Evolutionary conservation across 345 rosid genomes (phyloP), one percentile per base, ranked within the genome.

Genomic region (Sisymbrium altissimum): DNA sequence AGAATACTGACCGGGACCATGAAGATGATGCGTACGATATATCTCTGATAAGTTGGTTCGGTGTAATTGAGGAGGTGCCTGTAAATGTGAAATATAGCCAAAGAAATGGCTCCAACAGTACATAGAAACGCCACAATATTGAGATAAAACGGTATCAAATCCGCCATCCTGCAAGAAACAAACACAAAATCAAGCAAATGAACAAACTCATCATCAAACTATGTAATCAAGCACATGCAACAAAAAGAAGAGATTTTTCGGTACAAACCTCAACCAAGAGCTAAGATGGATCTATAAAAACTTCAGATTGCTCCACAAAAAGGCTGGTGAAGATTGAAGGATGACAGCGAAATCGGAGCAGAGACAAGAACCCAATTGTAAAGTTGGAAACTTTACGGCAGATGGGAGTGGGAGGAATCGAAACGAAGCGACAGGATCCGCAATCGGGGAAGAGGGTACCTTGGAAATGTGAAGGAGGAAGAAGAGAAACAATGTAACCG

Each of bases 41-140:
- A 95, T 88, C 97, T 86, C 88, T 95, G 99, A 43, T 89, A 95
- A 74, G 89, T 88, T 66, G 97, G 99, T 71, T 95, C 97, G 0
- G 97, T 92, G 82, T 95, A 95, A 80, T 95, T 95, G 71, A 85
- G 41, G 8, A 95, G 90, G 64, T 95, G 99, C 71, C 86, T 80
- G 83, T 92, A 95, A 60, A 95, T 89, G 68, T 95, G 97, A 43
- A 80, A 76, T 46, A 88, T 72, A 0, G 97, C 95, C 83, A 92
- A 74, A 15, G 84, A 79, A 59, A 87, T 87, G 49, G 99, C 91
- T 64, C 89, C 97, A 45, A 32, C 74, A n/a, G 91, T 81, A 83
- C 97, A 95, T 7, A 88, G n/a, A 69, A 95, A 90, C 0, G 97
- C 97, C 35, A 87, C 72, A 40, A 86, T 21, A 50, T 63, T 75